A percentile compares a stretch with the other conserved stretches of the same genome.
Conservation (phyloP, 805 yeast genomes). For the Ogataea paradorogensis region DNA sequence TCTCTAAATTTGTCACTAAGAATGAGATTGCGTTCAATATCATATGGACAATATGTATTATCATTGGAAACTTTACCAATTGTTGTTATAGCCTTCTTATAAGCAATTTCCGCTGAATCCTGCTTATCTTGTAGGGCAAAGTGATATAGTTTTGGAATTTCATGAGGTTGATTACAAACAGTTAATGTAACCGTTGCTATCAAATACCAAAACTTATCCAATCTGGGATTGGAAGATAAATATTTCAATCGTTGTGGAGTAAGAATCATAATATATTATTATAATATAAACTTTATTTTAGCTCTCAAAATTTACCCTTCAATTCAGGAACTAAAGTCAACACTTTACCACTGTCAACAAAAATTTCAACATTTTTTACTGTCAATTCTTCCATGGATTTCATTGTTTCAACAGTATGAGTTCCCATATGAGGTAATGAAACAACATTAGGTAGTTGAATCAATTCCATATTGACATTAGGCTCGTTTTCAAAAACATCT, state of each 20-base stretch:
- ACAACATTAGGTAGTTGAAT: constrained; percentile 64
- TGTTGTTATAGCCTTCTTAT: constrained; percentile 10
- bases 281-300: background rate
- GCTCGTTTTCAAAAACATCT: constrained; percentile 77
- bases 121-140: constrained; percentile 47
- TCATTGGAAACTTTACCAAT: constrained; percentile 15
- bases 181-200: constrained; percentile 80
- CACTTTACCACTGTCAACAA: constrained; percentile 64
- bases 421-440: constrained; percentile 87
- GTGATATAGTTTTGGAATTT: constrained; percentile 70
- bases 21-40: background rate
- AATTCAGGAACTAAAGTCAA: constrained; percentile 80
- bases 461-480: constrained; percentile 63
- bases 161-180: constrained; percentile 79
- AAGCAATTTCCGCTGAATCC: constrained; percentile 16
- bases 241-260: constrained; percentile 55
- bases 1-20: constrained; percentile 62
- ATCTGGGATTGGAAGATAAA: constrained; percentile 52
- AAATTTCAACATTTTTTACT: constrained; percentile 62
- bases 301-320: constrained; percentile 23
- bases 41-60: constrained; percentile 18
- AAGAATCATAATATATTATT: constrained; percentile 28
- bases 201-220: constrained; percentile 66
- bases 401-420: constrained; percentile 72
- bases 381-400: constrained; percentile 78